Conservation (phyloP, 139 green algal genomes). For the Chlamydomonas sp. region DNA sequence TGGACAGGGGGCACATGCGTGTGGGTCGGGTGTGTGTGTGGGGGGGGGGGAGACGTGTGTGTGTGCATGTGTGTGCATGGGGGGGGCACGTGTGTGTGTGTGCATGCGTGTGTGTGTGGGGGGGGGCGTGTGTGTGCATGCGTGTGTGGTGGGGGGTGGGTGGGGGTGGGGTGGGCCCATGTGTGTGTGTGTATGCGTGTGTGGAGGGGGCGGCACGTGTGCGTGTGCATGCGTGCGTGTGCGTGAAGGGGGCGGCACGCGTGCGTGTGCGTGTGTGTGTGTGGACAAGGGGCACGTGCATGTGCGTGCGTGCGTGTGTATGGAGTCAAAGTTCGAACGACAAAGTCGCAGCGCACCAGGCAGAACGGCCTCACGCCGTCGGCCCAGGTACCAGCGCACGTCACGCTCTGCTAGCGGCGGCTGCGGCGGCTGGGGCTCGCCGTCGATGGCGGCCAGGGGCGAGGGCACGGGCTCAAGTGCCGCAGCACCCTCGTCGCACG, state of each 20-base stretch:
- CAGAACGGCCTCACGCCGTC: slow-evolving; percentile 7
- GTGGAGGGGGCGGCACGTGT: slow-evolving; percentile 35
- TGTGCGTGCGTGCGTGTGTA: no score
- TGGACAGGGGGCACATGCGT: slow-evolving; percentile 30
- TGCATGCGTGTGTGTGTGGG: no score
- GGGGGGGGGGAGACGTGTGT: slow-evolving; percentile 38
- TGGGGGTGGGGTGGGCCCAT: slow-evolving; percentile 36
- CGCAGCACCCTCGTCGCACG: no score
- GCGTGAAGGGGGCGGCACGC: background rate
- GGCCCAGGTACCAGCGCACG: slow-evolving; percentile 22
- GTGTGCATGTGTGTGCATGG: background rate
- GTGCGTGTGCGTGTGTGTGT: no score
- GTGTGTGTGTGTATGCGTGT: background rate
- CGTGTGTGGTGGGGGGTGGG: background rate
- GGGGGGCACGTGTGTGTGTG: no score
- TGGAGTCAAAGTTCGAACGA: no score
- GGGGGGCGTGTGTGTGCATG: slow-evolving; percentile 20
- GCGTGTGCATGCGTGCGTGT: background rate
- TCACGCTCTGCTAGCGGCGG: slow-evolving; percentile 18
- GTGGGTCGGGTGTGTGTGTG: no score
- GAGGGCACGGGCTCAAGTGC: no score
- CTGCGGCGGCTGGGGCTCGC: background rate
- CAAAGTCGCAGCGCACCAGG: background rate
- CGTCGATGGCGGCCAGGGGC: no score
- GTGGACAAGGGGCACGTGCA: no score